Conservation (phyloP, 208 protist genomes). For the Acanthamoeba triangularis region DNA sequence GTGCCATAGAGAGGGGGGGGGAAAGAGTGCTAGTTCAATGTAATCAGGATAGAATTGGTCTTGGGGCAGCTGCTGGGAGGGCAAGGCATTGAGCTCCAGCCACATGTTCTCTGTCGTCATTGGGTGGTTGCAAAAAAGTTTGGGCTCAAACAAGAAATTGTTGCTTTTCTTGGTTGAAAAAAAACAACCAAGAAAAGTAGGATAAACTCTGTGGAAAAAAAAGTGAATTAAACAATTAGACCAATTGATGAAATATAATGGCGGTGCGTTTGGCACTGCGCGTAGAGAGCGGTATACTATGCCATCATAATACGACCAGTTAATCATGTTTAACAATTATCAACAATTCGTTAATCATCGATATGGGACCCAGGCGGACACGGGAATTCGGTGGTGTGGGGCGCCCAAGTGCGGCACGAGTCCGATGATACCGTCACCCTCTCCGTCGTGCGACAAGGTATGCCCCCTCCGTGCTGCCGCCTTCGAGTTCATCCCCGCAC, state of each 20-base stretch:
- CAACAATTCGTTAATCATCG: no score
- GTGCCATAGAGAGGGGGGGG: neutral
- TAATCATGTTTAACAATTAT: neutral
- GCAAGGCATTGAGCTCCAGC: neutral
- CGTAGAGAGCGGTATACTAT: neutral
- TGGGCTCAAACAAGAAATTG: no score
- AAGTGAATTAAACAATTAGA: no score
- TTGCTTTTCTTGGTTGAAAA: neutral
- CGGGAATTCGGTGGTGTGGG: constrained; percentile 30
- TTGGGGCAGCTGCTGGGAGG: neutral
- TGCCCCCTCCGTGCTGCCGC: neutral
- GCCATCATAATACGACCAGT: neutral
- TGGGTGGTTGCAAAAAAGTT: no score
- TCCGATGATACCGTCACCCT: neutral
- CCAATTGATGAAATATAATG: neutral
- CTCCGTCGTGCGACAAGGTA: constrained; percentile 14
- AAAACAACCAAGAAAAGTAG: neutral
- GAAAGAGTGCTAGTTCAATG: neutral
- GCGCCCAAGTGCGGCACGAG: constrained; percentile 10
- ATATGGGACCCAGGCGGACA: neutral
- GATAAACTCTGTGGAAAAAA: no score
- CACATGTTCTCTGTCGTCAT: no score
- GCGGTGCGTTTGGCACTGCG: neutral
- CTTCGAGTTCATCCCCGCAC: neutral
- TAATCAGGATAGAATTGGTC: neutral